A percentile compares a stretch with the other conserved stretches of the same genome.
Conservation (phyloP, 176 grass and related monocot species). For the Cocos nucifera region DNA sequence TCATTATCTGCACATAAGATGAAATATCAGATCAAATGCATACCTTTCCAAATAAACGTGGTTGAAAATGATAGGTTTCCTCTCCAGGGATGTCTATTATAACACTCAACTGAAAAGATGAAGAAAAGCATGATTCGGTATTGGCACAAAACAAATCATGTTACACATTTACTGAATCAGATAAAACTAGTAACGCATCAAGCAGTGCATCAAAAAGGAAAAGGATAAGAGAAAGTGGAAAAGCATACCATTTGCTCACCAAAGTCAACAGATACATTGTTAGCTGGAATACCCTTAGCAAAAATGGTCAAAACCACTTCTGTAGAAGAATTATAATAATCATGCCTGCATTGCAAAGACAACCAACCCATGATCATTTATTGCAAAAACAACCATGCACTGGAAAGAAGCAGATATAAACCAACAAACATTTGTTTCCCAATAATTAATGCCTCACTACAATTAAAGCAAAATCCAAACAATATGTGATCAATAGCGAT, state of each 20-base stretch:
- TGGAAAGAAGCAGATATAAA: too few species aligned
- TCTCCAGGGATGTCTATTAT: slow-evolving; percentile 33
- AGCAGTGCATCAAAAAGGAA: neutral
- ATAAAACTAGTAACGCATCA: too few species aligned
- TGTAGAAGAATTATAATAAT: slow-evolving; percentile 35
- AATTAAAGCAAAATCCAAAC: too few species aligned
- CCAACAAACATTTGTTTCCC: too few species aligned
- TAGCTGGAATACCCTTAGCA: slow-evolving; percentile 34
- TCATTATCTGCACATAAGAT: neutral
- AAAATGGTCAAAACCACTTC: slow-evolving; percentile 51
- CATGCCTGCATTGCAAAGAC: slow-evolving; percentile 25
- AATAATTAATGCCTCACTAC: too few species aligned
- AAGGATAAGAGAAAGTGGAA: neutral
- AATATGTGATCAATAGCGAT: too few species aligned
- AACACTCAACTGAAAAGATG: slow-evolving; percentile 36
- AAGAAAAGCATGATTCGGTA: neutral
- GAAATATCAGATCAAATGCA: slow-evolving; percentile 7
- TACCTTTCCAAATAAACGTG: slow-evolving; percentile 46
- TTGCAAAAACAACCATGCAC: too few species aligned
- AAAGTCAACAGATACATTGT: slow-evolving; percentile 32
- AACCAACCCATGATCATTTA: neutral
- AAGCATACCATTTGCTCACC: slow-evolving; percentile 45
- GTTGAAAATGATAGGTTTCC: slow-evolving; percentile 38
- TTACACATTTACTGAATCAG: too few species aligned
- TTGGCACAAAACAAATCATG: too few species aligned